Conservation (phyloP, 352 stramenopile species). For the Pythium dissotocum region DNA sequence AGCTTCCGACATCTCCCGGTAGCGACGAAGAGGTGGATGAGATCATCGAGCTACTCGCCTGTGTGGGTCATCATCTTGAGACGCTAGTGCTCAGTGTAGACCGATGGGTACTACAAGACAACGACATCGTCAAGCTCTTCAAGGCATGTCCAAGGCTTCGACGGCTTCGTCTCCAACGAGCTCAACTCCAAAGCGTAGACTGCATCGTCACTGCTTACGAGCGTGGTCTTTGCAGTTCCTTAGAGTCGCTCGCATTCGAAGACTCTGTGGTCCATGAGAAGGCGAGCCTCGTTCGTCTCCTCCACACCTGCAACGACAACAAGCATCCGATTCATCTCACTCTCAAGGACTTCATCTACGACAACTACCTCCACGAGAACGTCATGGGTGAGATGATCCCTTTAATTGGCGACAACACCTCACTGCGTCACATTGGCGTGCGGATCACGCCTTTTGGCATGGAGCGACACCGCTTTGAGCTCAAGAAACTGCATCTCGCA, state of each 20-base stretch:
- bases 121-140: constrained; percentile 12
- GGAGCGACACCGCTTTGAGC: constrained; percentile 8
- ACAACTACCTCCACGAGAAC: constrained; percentile 27
- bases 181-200: constrained; percentile 15
- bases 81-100: constrained; percentile 6
- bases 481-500: constrained; percentile 20
- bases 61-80: background rate
- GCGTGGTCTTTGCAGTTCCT: background rate
- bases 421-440: constrained; percentile 23
- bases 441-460: constrained; percentile 21
- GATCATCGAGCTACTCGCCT: constrained; percentile 14
- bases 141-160: constrained; percentile 1
- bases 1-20: constrained; percentile 13
- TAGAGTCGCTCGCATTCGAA: constrained; percentile 22
- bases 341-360: constrained; percentile 24
- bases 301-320: constrained; percentile 10
- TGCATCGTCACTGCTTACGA: constrained; percentile 3
- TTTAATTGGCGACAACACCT: constrained; percentile 15
- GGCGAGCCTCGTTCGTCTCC: constrained; percentile 12
- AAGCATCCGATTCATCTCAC: background rate
- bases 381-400: constrained; percentile 18
- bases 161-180: constrained; percentile 20
- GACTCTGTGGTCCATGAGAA: constrained; percentile 18
- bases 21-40: constrained; percentile 17
- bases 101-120: constrained; percentile 15